phyloP scores from a whole-genome alignment of 2,329 filamentous ascomycete genomes.

The Hymenoscyphus linearis region DNA sequence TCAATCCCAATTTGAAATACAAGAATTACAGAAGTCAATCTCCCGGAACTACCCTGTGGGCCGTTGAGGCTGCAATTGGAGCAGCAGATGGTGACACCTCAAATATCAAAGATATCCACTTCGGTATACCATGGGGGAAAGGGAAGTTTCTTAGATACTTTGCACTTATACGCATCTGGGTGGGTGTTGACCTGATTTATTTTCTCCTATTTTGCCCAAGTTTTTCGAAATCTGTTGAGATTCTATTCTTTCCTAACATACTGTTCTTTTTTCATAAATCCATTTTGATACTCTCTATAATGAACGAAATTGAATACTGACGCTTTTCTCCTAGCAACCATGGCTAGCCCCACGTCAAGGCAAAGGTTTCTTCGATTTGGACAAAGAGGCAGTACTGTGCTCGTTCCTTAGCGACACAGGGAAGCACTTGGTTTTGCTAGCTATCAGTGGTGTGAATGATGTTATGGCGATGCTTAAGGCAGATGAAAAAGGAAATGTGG shows the following conservation, averaged over 20 bases:
- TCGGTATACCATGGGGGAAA: conserved; percentile 32
- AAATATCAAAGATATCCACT: conserved; percentile 39
- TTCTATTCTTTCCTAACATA: background rate
- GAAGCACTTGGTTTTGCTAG: conserved; percentile 70
- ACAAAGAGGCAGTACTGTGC: conserved; percentile 72
- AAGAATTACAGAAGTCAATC: conserved; percentile 57
- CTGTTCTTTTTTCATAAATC: too few relatives aligned
- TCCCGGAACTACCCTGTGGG: conserved; percentile 65
- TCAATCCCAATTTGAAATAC: conserved; percentile 52
- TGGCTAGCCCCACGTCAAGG: conserved; percentile 92
- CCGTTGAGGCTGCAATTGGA: conserved; percentile 51
- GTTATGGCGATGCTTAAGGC: conserved; percentile 65
- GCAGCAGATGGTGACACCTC: conserved; percentile 54
- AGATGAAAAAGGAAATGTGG: conserved; percentile 57
- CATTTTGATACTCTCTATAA: too few relatives aligned
- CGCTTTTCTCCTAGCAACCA: background rate
- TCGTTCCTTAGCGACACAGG: conserved; percentile 72
- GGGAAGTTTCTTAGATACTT: conserved; percentile 59
- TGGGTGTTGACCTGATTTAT: background rate
- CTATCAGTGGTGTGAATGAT: conserved; percentile 68
- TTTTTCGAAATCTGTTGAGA: too few relatives aligned
- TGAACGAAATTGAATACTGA: too few relatives aligned
- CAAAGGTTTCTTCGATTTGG: conserved; percentile 56
- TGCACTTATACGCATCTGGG: conserved; percentile 71
- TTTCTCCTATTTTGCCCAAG: background rate